These are phyloP conservation scores for Anthoceros angustus DNA, from an alignment of 225 moss, liverwort and hornwort genomes.

Conservation along the genomic window DNA sequence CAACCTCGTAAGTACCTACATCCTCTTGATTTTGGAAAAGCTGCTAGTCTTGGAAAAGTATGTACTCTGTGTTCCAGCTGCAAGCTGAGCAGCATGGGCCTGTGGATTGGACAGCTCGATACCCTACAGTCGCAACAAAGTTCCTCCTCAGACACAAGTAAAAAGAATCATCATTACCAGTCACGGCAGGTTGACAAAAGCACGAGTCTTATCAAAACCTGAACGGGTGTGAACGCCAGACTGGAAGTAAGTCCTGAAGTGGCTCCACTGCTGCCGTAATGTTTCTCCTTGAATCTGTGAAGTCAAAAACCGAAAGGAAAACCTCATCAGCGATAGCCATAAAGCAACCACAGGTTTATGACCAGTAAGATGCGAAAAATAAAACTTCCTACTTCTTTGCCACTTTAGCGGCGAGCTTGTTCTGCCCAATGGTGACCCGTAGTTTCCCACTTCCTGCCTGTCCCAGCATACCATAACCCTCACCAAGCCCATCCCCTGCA, in stretches of 20 bases:
- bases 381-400: conserved; percentile 68
- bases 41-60: conserved; percentile 96
- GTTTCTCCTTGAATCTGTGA: conserved; percentile 89
- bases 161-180: background rate
- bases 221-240: conserved; percentile 96
- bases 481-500: conserved; percentile 91
- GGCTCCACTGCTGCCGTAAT: conserved; percentile 92
- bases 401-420: conserved; percentile 96
- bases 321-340: background rate
- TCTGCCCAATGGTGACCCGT: conserved; percentile 89
- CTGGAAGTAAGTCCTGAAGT: conserved; percentile 96
- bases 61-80: conserved; percentile 90
- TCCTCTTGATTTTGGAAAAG: conserved; percentile 73
- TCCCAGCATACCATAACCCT: conserved; percentile 98
- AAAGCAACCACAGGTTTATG: background rate
- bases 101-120: conserved; percentile 95
- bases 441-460: conserved; percentile 96
- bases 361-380: background rate
- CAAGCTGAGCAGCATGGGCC: conserved; percentile 65
- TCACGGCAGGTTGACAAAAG: background rate
- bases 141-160: background rate
- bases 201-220: conserved; percentile 27
- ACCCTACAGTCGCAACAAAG: conserved; percentile 32
- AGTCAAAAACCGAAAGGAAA: background rate
- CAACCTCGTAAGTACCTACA: no score